phyloP scores from a whole-genome alignment of 768 basidiomycete genomes.

The Mycena belliarum region DNA sequence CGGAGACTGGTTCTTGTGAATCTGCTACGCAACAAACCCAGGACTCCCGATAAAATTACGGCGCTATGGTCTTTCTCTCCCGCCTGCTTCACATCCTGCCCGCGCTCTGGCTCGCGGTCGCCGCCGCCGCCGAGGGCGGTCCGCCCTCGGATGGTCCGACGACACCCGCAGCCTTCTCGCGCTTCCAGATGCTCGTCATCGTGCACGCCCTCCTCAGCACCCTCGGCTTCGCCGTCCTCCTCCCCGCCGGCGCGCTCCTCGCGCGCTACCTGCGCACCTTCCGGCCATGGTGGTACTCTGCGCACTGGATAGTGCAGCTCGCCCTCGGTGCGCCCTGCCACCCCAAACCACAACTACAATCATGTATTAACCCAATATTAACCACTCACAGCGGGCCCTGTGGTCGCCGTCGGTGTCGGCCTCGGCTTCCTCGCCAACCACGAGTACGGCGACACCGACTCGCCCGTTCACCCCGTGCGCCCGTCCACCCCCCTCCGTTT shows the following conservation, averaged over 20 bases:
- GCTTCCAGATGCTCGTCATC: too few species aligned
- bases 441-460: not conserved
- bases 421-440: not conserved
- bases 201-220: not conserved
- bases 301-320: not conserved
- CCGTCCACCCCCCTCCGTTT: not conserved
- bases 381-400: not conserved
- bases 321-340: not conserved
- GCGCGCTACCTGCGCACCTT: not conserved
- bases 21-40: too few species aligned
- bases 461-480: too few species aligned
- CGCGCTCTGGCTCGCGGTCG: too few species aligned
- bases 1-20: too few species aligned
- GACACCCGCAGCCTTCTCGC: too few species aligned
- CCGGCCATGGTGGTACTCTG: not conserved
- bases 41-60: too few species aligned
- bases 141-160: too few species aligned
- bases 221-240: not conserved
- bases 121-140: too few species aligned
- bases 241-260: not conserved
- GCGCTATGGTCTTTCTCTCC: too few species aligned
- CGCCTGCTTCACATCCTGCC: too few species aligned
- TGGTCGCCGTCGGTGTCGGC: not conserved
- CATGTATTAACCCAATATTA: too few species aligned
- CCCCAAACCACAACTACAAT: not conserved